phyloP scores from a whole-genome alignment of 2,329 filamentous ascomycete species.

The Capronia epimyces region DNA sequence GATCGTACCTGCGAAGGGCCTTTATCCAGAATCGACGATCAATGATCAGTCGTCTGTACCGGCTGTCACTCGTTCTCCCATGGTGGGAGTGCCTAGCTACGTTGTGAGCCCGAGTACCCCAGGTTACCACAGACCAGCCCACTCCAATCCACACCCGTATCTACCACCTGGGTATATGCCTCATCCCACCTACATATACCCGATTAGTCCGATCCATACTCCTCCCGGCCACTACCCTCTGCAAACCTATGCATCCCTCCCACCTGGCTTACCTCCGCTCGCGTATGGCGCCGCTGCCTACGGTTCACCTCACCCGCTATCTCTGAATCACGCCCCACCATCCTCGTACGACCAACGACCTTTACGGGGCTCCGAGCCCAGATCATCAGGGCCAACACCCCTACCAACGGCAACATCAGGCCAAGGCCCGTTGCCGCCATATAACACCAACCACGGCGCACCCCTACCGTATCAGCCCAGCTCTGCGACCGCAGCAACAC shows the following conservation, averaged over 20 bases:
- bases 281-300: conserved; percentile 19
- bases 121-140: conserved; percentile 47
- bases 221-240: conserved; percentile 34
- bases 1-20: conserved; percentile 82
- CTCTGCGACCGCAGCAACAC: conserved; percentile 26
- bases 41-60: conserved; percentile 77
- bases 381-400: conserved; percentile 36
- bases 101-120: conserved; percentile 49
- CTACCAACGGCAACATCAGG: conserved; percentile 32
- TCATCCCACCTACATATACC: conserved; percentile 38
- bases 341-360: conserved; percentile 28
- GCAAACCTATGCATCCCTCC: conserved; percentile 20
- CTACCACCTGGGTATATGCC: conserved; percentile 31
- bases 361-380: conserved; percentile 27
- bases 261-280: conserved; percentile 19
- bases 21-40: conserved; percentile 94
- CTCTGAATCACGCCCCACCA: conserved; percentile 25
- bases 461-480: conserved; percentile 19
- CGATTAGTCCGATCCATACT: conserved; percentile 42
- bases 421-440: conserved; percentile 34
- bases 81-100: conserved; percentile 53
- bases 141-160: conserved; percentile 38
- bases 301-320: conserved; percentile 19
- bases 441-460: conserved; percentile 31
- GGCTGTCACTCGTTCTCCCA: conserved; percentile 69